Conservation (phyloP, 192 early-diverging fungal species). For the Coemansia sp. region DNA sequence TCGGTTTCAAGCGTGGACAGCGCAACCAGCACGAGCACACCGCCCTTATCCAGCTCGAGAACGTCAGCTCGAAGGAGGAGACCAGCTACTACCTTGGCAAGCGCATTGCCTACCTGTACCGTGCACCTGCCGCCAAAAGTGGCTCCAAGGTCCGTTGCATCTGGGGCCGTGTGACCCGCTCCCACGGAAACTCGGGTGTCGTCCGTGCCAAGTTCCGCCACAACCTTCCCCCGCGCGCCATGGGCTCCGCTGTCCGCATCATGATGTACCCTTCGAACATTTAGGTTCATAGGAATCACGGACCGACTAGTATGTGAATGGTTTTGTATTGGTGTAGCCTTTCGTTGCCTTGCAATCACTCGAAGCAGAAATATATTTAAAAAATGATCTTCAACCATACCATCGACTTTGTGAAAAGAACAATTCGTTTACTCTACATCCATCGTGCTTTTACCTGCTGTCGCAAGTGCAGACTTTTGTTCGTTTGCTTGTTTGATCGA, state of each 20-base stretch:
- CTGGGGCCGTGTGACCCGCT: conserved; percentile 94
- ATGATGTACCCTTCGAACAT: conserved; percentile 95
- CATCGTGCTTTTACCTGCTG: conserved; percentile 8
- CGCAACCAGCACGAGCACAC: conserved; percentile 88
- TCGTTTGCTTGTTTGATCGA: conserved; percentile 36
- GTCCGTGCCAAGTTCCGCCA: conserved; percentile 96
- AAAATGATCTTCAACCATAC: neutral
- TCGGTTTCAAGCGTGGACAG: conserved; percentile 93
- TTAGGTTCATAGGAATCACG: conserved; percentile 26
- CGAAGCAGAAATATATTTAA: conserved; percentile 4
- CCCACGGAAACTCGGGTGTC: conserved; percentile 94
- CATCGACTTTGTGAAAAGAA: neutral
- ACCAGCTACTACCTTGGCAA: conserved; percentile 98
- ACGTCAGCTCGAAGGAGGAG: conserved; percentile 85
- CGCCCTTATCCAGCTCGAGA: conserved; percentile 91
- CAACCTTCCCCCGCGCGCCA: conserved; percentile 93
- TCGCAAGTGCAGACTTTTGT: conserved; percentile 7
- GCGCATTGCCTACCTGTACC: conserved; percentile 97
- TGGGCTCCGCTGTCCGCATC: conserved; percentile 90
- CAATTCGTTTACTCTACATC: neutral
- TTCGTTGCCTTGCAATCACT: conserved; percentile 4
- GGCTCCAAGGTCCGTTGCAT: conserved; percentile 94
- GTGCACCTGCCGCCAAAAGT: conserved; percentile 82
- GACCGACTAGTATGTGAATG: neutral
- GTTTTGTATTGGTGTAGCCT: conserved; percentile 10